Conservation (phyloP, 2,329 filamentous ascomycete species). For the Fonsecaea multimorphosa region DNA sequence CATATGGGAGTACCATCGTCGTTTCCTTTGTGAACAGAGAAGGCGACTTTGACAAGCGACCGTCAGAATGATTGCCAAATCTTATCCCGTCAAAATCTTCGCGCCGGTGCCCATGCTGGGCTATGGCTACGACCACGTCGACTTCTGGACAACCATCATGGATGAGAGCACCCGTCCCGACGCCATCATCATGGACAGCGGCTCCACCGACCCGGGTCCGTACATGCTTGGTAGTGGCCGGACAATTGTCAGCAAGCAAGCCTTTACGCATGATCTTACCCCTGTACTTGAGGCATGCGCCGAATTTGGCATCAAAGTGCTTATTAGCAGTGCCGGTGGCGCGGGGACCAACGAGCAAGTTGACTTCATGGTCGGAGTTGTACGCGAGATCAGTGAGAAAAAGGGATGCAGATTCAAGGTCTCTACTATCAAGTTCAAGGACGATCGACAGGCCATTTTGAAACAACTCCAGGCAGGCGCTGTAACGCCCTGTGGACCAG, state of each 20-base stretch:
- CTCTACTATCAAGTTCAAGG: not conserved
- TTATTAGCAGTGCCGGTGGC: slow-evolving; percentile 2
- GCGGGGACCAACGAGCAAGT: slow-evolving; percentile 1
- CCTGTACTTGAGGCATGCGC: not conserved
- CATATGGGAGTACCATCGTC: not conserved
- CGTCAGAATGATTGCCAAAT: not conserved
- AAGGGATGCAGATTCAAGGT: slow-evolving; percentile 2
- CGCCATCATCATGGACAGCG: slow-evolving; percentile 9
- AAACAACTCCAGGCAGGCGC: slow-evolving; percentile 5
- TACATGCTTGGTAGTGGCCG: slow-evolving; percentile 11
- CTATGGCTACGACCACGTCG: slow-evolving; percentile 11
- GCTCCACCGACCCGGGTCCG: slow-evolving; percentile 12
- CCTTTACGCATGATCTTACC: not conserved
- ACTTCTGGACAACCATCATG: slow-evolving; percentile 15
- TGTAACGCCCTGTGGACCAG: slow-evolving; percentile 40
- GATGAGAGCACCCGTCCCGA: slow-evolving; percentile 11
- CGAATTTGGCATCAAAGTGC: not conserved
- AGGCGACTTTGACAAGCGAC: not conserved
- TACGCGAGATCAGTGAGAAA: not conserved
- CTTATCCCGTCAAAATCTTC: slow-evolving; percentile 13
- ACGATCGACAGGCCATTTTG: slow-evolving; percentile 2
- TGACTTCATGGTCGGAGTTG: not conserved
- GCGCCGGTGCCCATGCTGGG: slow-evolving; percentile 16
- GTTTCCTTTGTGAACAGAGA: not conserved
- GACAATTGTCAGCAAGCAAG: slow-evolving; percentile 3